Evolutionary conservation across 352 stramenopile genomes (phyloP).

Genomic region (Phytophthora idaei): DNA sequence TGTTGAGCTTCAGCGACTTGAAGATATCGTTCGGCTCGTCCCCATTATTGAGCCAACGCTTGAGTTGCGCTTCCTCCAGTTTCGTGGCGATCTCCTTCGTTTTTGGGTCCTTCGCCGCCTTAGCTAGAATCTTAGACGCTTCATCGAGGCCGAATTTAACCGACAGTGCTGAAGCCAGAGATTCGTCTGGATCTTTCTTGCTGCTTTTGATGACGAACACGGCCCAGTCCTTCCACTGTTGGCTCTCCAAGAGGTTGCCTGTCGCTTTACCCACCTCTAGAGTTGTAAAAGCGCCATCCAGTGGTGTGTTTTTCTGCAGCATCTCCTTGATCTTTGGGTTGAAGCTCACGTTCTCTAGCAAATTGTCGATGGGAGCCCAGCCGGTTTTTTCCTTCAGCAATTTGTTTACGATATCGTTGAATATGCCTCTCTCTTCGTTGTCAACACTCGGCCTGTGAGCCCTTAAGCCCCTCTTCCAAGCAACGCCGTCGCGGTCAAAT

Average conservation of each 20-base stretch:
- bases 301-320: neutral
- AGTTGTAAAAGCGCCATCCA: neutral
- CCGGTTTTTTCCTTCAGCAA: neutral
- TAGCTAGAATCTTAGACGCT: neutral
- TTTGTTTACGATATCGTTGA: neutral
- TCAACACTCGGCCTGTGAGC: neutral
- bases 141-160: neutral
- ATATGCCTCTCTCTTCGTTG: neutral
- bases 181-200: neutral
- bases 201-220: neutral
- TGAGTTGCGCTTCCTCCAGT: neutral
- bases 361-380: neutral
- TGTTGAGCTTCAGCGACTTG: neutral
- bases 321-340: neutral
- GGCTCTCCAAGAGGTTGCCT: neutral
- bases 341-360: neutral
- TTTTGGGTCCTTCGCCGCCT: neutral
- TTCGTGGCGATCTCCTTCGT: neutral
- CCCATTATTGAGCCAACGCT: neutral
- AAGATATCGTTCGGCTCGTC: neutral
- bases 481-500: neutral
- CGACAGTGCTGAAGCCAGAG: neutral
- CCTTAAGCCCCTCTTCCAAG: neutral
- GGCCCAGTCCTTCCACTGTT: constrained; percentile 2
- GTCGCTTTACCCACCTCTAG: neutral